Evolutionary conservation across 2,329 filamentous ascomycete genomes (phyloP).

Genomic region (Pseudogymnoascus sp.): DNA sequence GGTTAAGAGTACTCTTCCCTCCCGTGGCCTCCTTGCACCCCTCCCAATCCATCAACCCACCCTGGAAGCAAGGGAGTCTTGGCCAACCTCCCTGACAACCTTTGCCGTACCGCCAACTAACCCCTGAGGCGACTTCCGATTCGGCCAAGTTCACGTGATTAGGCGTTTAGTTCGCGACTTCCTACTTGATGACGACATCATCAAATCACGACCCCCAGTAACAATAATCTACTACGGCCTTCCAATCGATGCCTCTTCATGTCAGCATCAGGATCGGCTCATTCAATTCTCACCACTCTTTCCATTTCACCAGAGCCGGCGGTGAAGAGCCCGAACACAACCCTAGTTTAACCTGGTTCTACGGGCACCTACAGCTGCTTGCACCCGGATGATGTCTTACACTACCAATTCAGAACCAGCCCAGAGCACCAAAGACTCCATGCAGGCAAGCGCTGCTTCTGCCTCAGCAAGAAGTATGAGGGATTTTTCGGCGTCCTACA

Average conservation of each 20-base stretch:
- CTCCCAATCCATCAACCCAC: not conserved
- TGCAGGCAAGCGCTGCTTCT: constrained; percentile 11
- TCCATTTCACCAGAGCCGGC: not conserved
- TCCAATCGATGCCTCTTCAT: not conserved
- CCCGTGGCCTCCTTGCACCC: not conserved
- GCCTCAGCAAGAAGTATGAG: constrained; percentile 14
- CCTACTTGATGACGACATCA: not conserved
- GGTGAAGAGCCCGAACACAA: not conserved
- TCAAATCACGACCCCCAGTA: not conserved
- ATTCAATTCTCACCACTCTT: not conserved
- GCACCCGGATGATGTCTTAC: constrained; percentile 6
- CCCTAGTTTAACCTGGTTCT: not conserved
- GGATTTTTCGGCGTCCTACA: not conserved
- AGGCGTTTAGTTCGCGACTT: not conserved
- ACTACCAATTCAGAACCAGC: not conserved
- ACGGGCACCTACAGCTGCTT: constrained; percentile 2
- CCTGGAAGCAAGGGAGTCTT: not conserved
- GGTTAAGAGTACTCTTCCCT: not conserved
- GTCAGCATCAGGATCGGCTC: not conserved
- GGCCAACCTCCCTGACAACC: not conserved
- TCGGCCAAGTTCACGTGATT: not conserved
- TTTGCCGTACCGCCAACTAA: not conserved
- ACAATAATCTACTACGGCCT: not conserved
- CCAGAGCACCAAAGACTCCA: not conserved
- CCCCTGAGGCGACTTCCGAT: not conserved